Percentiles rank a stretch among this genome's conserved stretches.
These are phyloP conservation scores for Bigelowiella natans DNA, from an alignment of 78 protist species.

Conservation along the genomic window DNA sequence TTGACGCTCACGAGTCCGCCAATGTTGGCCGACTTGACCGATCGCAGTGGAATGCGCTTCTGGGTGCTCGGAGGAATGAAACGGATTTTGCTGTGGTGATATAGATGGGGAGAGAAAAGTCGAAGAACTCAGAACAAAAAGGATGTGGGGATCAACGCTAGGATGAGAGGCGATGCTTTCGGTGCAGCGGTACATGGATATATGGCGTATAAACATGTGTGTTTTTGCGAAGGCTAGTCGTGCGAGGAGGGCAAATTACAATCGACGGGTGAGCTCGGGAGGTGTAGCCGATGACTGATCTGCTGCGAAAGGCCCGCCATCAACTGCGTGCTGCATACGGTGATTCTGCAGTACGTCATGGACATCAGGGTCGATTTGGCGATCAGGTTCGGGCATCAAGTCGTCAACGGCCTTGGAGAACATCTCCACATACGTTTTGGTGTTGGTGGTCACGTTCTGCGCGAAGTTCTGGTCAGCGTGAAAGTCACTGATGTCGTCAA, in stretches of 20 bases:
- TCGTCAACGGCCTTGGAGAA: constrained; percentile 12
- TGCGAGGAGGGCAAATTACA: background rate
- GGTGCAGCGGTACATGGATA: too few relatives aligned
- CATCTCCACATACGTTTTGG: background rate
- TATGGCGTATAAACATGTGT: background rate
- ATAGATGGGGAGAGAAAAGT: background rate
- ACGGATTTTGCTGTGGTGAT: background rate
- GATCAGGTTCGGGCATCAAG: background rate
- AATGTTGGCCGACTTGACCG: constrained; percentile 2
- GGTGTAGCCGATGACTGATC: background rate
- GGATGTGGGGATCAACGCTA: too few relatives aligned
- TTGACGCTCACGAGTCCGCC: constrained; percentile 27
- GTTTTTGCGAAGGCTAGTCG: background rate
- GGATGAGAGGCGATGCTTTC: too few relatives aligned
- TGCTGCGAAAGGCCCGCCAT: background rate
- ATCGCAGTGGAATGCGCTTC: background rate
- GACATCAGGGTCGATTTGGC: background rate
- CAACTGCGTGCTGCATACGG: background rate
- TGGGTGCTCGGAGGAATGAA: background rate
- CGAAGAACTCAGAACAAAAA: background rate
- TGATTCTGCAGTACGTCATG: background rate
- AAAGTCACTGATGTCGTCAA: background rate
- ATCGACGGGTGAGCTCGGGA: background rate
- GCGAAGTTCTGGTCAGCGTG: background rate
- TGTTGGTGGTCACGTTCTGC: background rate